These are phyloP conservation scores for Rhynchospora pubera DNA, from an alignment of 176 grass and related monocot species.

Conservation along the genomic window DNA sequence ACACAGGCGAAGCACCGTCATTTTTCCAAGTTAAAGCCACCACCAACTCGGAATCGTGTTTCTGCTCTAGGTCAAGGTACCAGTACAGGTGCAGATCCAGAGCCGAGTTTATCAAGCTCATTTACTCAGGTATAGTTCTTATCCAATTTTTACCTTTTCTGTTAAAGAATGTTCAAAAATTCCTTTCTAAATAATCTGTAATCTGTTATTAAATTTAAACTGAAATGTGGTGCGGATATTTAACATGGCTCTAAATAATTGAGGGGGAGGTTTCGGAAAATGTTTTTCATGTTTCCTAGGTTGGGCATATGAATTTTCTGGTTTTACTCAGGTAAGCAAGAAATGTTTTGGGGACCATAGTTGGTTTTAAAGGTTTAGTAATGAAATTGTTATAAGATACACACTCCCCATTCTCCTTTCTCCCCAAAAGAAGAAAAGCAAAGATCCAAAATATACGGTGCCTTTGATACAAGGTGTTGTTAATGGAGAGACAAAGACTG, in stretches of 20 bases:
- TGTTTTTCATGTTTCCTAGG: not conserved
- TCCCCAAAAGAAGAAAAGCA: not conserved
- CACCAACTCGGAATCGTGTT: not conserved
- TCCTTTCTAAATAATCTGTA: not conserved
- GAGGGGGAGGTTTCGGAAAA: not conserved
- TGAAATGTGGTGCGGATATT: not conserved
- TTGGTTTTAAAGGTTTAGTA: not conserved
- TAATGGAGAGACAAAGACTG: not conserved
- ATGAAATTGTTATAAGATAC: not conserved
- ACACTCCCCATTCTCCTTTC: not conserved
- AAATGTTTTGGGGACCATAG: not conserved
- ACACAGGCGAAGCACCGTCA: slow-evolving; percentile 64
- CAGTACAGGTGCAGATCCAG: not conserved
- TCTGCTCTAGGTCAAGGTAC: not conserved
- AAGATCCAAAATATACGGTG: not conserved
- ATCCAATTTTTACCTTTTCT: not conserved
- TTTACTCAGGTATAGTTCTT: slow-evolving; percentile 9
- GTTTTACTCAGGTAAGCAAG: not conserved
- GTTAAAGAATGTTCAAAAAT: not conserved
- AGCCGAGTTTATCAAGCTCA: slow-evolving; percentile 4
- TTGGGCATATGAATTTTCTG: not conserved
- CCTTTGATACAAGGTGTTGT: not conserved
- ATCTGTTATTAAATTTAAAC: not conserved
- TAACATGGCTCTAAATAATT: not conserved
- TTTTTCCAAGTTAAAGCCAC: slow-evolving; percentile 34